phyloP scores from a whole-genome alignment of 306 rosid species.

The Cicer cuneatum region DNA sequence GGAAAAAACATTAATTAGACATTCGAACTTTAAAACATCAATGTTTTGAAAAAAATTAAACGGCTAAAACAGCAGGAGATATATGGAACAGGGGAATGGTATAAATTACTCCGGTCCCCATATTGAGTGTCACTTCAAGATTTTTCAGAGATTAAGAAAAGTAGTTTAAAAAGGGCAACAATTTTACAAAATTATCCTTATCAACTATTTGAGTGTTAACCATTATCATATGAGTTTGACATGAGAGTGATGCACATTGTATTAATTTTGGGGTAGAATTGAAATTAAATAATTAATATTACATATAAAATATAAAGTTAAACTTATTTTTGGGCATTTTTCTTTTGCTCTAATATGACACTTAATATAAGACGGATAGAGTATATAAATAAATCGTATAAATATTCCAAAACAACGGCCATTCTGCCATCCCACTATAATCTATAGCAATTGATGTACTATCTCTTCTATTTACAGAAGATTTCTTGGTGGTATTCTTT shows the following conservation, averaged over 20 bases:
- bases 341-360: background rate
- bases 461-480: background rate
- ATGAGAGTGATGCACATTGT: background rate
- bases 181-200: too few relatives aligned
- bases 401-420: background rate
- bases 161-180: too few relatives aligned
- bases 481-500: slow-evolving; percentile 24
- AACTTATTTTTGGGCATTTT: background rate
- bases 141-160: too few relatives aligned
- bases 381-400: background rate
- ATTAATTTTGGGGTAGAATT: background rate
- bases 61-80: too few relatives aligned
- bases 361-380: background rate
- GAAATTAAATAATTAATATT: background rate
- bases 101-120: too few relatives aligned
- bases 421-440: background rate
- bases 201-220: too few relatives aligned
- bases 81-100: too few relatives aligned
- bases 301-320: background rate
- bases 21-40: background rate
- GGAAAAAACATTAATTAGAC: background rate
- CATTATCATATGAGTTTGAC: background rate
- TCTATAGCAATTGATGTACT: background rate
- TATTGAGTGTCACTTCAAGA: too few relatives aligned
- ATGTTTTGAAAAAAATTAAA: background rate